Evolutionary conservation across 2,329 filamentous ascomycete genomes (phyloP), one percentile per base, ranked within the genome.

Genomic region (Plectosphaerella sp.): DNA sequence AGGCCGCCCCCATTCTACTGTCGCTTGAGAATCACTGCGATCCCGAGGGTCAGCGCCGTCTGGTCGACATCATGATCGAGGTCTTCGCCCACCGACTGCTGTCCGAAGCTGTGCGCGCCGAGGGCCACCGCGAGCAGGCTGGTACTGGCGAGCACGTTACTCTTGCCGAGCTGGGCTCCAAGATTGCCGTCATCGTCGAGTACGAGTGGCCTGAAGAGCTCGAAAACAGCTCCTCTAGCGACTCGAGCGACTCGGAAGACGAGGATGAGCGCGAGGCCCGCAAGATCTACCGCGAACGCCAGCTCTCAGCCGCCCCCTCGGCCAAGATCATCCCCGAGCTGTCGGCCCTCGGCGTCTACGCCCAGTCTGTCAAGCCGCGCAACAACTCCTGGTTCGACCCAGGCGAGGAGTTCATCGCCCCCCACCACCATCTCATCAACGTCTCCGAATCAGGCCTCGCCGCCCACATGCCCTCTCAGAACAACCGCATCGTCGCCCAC

Each of bases 11-110:
- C 0, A 79, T 88, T 53, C 62, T 88, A 46, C 67, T 88, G 2
- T 87, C 84, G 0, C 72, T 88, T 1, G 85, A 88, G 61, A 88
- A 88, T 58, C 85, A 88, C 64, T 88, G 85, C 62, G 71, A 68
- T 15, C 67, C 74, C 0, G 67, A 79, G 9, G 84, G 85, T 1
- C 85, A 88, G 63, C 67, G 71, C 51, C 77, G 83, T 3, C 74
- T 88, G 2, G 84, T 79, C 3, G 67, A 80, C 20, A 87, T 88
- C 62, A 87, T 88, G 83, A 72, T 67, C 48, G 82, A 87, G 53
- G 73, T 86, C 8, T 84, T 79, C 66, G 83, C 78, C 2, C 67
- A 84, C 49, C 77, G 83, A 1, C 72, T 88, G 3, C 65, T 88
- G 18, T 81, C 75, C 64, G 75, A 77, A 58, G 72, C 76, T 2